These are phyloP conservation scores for Papiliotrema laurentii DNA, from an alignment of 1,284 basidiomycete species.

Conservation along the genomic window DNA sequence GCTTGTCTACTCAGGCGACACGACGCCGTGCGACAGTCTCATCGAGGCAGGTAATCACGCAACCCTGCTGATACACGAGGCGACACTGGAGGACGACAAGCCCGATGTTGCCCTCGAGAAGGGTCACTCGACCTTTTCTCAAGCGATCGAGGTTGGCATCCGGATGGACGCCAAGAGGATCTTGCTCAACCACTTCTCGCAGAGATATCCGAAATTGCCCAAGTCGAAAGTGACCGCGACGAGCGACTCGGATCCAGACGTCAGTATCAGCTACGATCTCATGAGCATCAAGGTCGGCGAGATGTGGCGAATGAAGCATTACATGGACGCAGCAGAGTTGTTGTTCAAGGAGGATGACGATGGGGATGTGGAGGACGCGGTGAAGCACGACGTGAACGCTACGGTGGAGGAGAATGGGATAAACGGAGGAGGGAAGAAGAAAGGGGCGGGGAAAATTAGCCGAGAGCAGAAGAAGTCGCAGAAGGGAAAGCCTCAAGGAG, in stretches of 20 bases:
- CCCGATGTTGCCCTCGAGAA: slow-evolving; percentile 66
- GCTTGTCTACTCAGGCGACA: slow-evolving; percentile 80
- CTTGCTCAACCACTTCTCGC: slow-evolving; percentile 91
- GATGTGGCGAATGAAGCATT: slow-evolving; percentile 74
- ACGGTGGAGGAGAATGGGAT: background rate
- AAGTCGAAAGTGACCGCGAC: slow-evolving; percentile 1
- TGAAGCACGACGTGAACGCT: slow-evolving; percentile 5
- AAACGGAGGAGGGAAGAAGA: background rate
- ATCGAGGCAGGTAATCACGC: slow-evolving; percentile 63
- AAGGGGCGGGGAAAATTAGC: background rate
- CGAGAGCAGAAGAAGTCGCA: background rate
- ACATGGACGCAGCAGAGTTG: slow-evolving; percentile 65
- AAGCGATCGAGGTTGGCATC: slow-evolving; percentile 73
- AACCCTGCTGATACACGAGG: slow-evolving; percentile 88
- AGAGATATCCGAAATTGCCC: slow-evolving; percentile 84
- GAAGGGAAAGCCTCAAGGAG: background rate
- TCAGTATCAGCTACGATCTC: slow-evolving; percentile 79
- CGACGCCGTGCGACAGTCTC: slow-evolving; percentile 67
- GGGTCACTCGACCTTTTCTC: slow-evolving; percentile 82
- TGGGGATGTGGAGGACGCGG: slow-evolving; percentile 37
- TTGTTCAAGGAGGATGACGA: slow-evolving; percentile 59
- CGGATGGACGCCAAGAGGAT: slow-evolving; percentile 78
- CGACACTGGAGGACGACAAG: slow-evolving; percentile 79
- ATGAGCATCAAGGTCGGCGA: slow-evolving; percentile 65
- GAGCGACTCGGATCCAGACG: slow-evolving; percentile 40